Evolutionary conservation across 495 filamentous ascomycete genomes (phyloP).

Genomic region (Astrothelium macrocarpum): DNA sequence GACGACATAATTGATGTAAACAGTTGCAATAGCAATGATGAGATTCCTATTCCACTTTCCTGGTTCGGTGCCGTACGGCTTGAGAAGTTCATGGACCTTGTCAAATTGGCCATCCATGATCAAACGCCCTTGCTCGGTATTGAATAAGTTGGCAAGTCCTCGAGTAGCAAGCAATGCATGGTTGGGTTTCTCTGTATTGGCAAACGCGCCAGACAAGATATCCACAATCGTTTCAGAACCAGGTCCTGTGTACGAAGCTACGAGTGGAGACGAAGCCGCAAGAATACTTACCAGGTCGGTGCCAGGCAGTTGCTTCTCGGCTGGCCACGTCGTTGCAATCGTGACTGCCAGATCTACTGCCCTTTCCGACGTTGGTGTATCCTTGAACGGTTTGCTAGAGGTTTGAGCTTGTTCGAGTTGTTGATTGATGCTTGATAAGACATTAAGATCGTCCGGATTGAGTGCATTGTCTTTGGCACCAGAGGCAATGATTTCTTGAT

Average conservation of each 20-base stretch:
- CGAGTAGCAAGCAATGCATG: constrained; percentile 80
- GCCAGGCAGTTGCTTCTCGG: constrained; percentile 64
- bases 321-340: constrained; percentile 66
- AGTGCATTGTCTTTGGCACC: constrained; percentile 66
- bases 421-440: constrained; percentile 45
- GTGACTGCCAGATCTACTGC: constrained; percentile 33
- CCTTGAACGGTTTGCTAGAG: constrained; percentile 10
- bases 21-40: constrained; percentile 68
- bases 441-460: constrained; percentile 56
- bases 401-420: constrained; percentile 38
- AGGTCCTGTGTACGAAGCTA: constrained; percentile 43
- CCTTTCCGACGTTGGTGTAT: background rate
- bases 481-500: constrained; percentile 52
- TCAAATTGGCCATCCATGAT: constrained; percentile 52
- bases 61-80: constrained; percentile 37
- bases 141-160: constrained; percentile 78
- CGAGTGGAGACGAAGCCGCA: constrained; percentile 51
- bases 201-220: constrained; percentile 46
- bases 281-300: constrained; percentile 79
- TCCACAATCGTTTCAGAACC: constrained; percentile 45
- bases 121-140: constrained; percentile 57
- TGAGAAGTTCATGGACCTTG: constrained; percentile 23
- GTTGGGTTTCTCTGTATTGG: constrained; percentile 47
- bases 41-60: constrained; percentile 60
- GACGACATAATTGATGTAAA: constrained; percentile 73